A percentile compares a stretch with the other conserved stretches of the same genome.
phyloP scores from a whole-genome alignment of 2,329 filamentous ascomycete genomes.

The Coleophoma cylindrospora region DNA sequence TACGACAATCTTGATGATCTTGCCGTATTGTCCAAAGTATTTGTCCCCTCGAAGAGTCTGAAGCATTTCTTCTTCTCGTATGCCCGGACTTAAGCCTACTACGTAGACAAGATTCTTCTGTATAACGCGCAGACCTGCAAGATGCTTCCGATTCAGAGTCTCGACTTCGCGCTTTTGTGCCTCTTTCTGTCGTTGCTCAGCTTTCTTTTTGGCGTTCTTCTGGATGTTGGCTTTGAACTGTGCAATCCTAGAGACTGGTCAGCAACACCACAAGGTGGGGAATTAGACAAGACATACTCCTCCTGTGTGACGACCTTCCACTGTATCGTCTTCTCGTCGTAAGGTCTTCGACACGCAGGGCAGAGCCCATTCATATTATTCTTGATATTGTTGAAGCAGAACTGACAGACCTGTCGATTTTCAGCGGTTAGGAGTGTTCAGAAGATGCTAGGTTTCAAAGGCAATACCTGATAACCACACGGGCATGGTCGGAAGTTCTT shows the following conservation, averaged over 20 bases:
- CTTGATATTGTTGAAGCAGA: conserved; percentile 99
- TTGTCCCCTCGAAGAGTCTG: conserved; percentile 85
- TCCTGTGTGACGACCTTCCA: conserved; percentile 94
- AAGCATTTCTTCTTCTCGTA: conserved; percentile 86
- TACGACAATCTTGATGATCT: conserved; percentile 97
- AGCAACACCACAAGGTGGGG: conserved; percentile 1
- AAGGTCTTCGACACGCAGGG: conserved; percentile 92
- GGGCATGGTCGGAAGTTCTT: conserved; percentile 96
- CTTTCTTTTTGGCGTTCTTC: conserved; percentile 90
- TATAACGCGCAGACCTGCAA: conserved; percentile 90
- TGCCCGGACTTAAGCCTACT: conserved; percentile 85
- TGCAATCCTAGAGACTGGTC: conserved; percentile 49
- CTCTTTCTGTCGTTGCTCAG: conserved; percentile 84
- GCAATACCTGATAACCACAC: conserved; percentile 88
- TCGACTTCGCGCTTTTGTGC: conserved; percentile 95
- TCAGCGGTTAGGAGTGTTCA: conserved; percentile 5
- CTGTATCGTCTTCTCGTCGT: conserved; percentile 95
- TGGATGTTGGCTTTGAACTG: conserved; percentile 74
- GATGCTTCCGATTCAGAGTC: conserved; percentile 89
- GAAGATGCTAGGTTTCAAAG: background rate
- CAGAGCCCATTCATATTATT: conserved; percentile 96
- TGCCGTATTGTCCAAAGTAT: conserved; percentile 97
- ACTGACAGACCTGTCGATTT: conserved; percentile 80
- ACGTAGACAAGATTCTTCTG: conserved; percentile 99
- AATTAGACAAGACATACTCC: conserved; percentile 58